phyloP scores from a whole-genome alignment of 1,284 basidiomycete species.

The Rhodotorula sp. region DNA sequence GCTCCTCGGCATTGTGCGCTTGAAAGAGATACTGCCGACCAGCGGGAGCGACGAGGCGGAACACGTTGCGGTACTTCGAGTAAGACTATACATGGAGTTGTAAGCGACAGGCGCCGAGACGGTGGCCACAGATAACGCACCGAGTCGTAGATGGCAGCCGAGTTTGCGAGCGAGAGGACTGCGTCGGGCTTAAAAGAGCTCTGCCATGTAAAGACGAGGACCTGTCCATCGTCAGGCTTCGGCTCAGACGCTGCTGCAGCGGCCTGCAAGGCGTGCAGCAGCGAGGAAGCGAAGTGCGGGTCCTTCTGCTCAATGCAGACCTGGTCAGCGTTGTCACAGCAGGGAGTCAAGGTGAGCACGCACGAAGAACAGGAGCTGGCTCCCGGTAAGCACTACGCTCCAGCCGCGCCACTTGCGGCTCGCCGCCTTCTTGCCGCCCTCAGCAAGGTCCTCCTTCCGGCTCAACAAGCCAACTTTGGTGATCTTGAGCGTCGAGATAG shows the following conservation, averaged over 20 bases:
- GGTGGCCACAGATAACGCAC: neutral
- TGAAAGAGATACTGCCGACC: constrained; percentile 82
- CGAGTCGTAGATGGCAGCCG: constrained; percentile 75
- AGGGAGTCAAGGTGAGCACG: constrained; percentile 49
- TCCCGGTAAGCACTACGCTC: constrained; percentile 82
- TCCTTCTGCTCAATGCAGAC: constrained; percentile 60
- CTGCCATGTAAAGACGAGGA: constrained; percentile 50
- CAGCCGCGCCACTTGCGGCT: constrained; percentile 86
- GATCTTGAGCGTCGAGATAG: constrained; percentile 62
- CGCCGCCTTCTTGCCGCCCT: constrained; percentile 71
- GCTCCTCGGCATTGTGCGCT: constrained; percentile 67
- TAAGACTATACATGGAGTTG: constrained; percentile 55
- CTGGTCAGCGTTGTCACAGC: constrained; percentile 54
- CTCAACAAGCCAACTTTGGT: constrained; percentile 79
- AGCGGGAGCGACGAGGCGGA: constrained; percentile 74
- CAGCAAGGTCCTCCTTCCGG: constrained; percentile 77
- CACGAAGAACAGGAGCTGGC: constrained; percentile 83
- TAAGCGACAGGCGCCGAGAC: too few species aligned
- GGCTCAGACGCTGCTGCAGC: constrained; percentile 10
- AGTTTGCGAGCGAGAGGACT: constrained; percentile 73
- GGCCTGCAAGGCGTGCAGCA: constrained; percentile 24
- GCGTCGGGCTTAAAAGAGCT: constrained; percentile 81
- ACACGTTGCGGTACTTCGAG: constrained; percentile 70
- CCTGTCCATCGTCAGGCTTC: constrained; percentile 24
- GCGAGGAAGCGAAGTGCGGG: constrained; percentile 25